Base-by-base conservation (phyloP, 1,139 yeast genomes). In the Zygosaccharomyces pseudobailii region DNA sequence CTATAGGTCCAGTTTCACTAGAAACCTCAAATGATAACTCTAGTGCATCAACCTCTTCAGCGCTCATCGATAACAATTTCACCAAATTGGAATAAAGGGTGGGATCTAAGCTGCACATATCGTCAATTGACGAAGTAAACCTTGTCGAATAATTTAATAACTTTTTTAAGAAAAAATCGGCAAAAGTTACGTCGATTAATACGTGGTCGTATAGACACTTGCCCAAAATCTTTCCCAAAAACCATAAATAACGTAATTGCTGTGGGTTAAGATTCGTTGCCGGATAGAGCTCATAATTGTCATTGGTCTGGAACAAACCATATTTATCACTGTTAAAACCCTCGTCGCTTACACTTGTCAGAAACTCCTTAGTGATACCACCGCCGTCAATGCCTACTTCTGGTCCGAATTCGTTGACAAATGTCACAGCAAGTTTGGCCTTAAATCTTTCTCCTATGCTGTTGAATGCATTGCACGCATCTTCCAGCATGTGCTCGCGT, bases 301-400 rank as follows among this genome's bases (percentile, higher is more conserved):
- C 71, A 17, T 76, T 80, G 4, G 82, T 76, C 41, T 74, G 78
- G 54, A 84, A 80, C 31, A 80, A 66, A 13, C 71, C 73, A 21
- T 61, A 63, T 46, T 62, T 70, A 42, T 47, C 65, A 45, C 49
- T 77, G 21, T 70, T 66, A 55, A 90, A 86, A 0, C 87, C 95
- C 55, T 85, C 88, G 7, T 71, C 71, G 1, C 84, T 79, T 0
- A 88, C 82, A 42, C 84, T 73, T 2, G 92, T 88, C 47, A 92
- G 69, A 55, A 92, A 83, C 59, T 92, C 98, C 63, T 92, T 90
- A 0, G 97, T 90, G 21, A 92, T 72, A 2, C 98, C 98, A 8
- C 98, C 98, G 4, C 98, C 98, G 66, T 92, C 98, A 46, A 92
- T 84, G 1, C 98, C 98, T 0, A 86, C 92, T 37, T 72, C 77